phyloP scores from a whole-genome alignment of 306 rosid genomes.

The Oemleria cerasiformis region DNA sequence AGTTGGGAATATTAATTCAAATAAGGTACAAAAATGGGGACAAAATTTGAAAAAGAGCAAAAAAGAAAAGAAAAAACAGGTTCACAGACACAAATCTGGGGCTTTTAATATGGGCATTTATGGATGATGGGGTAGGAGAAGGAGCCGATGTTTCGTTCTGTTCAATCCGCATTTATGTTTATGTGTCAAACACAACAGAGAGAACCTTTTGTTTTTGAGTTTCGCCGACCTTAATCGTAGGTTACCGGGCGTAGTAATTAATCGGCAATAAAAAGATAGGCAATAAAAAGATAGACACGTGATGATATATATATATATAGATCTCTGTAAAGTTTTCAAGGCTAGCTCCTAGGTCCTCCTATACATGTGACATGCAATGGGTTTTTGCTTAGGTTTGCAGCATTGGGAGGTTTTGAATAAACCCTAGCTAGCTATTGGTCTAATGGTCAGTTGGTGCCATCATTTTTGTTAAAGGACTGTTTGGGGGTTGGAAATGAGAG shows the following conservation, averaged over 20 bases:
- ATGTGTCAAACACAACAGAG: slow-evolving; percentile 26
- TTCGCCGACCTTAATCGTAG: slow-evolving; percentile 32
- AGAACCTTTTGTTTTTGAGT: slow-evolving; percentile 17
- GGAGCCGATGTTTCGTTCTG: slow-evolving; percentile 74
- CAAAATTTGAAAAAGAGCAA: slow-evolving; percentile 18
- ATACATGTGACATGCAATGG: not conserved
- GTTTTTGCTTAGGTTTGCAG: not conserved
- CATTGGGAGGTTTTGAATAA: not conserved
- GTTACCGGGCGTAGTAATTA: slow-evolving; percentile 11
- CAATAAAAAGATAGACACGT: too few relatives aligned
- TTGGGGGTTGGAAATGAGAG: not conserved
- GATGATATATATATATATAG: too few relatives aligned
- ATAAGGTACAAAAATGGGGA: slow-evolving; percentile 59
- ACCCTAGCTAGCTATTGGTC: not conserved
- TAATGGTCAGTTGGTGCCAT: not conserved
- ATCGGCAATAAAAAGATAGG: too few relatives aligned
- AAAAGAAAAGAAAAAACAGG: not conserved
- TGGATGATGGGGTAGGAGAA: slow-evolving; percentile 47
- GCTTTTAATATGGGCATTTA: slow-evolving; percentile 70
- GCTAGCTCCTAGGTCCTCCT: not conserved
- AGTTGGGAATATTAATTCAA: slow-evolving; percentile 73
- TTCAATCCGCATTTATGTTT: slow-evolving; percentile 60
- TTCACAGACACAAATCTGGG: slow-evolving; percentile 72
- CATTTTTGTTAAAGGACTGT: not conserved
- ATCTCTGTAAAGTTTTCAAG: too few relatives aligned